phyloP scores from a whole-genome alignment of 1,139 yeast genomes.

The Candida tunisiensis region DNA sequence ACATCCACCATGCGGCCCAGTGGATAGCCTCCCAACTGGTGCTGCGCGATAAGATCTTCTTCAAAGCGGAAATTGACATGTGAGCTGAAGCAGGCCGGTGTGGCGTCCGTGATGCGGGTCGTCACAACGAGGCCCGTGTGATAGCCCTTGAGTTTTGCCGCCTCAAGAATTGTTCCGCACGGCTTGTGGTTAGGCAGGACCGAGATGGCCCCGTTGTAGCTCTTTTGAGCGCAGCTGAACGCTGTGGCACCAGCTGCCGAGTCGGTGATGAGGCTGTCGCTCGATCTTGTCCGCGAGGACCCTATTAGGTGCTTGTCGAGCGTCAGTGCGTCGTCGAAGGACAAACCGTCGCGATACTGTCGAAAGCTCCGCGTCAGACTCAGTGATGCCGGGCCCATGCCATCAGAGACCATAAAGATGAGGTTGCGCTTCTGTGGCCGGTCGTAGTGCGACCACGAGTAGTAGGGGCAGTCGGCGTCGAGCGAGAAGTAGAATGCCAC shows the following conservation, averaged over 20 bases:
- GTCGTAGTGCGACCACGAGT: neutral
- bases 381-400: slow-evolving; percentile 79
- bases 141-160: slow-evolving; percentile 61
- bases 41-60: slow-evolving; percentile 74
- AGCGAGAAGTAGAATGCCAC: neutral
- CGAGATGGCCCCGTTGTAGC: slow-evolving; percentile 76
- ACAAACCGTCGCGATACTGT: slow-evolving; percentile 36
- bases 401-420: slow-evolving; percentile 79
- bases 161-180: slow-evolving; percentile 73
- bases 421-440: slow-evolving; percentile 32
- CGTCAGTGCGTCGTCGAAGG: slow-evolving; percentile 33
- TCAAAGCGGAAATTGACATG: slow-evolving; percentile 59
- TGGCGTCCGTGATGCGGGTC: slow-evolving; percentile 70
- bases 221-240: slow-evolving; percentile 59
- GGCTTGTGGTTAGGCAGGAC: slow-evolving; percentile 46
- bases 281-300: slow-evolving; percentile 60
- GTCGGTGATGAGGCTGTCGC: slow-evolving; percentile 59
- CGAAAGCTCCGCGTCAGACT: slow-evolving; percentile 57
- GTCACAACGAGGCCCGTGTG: slow-evolving; percentile 77
- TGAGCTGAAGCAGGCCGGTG: slow-evolving; percentile 76
- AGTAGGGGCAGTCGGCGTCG: neutral
- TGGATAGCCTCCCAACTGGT: slow-evolving; percentile 64
- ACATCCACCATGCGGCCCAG: slow-evolving; percentile 66
- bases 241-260: slow-evolving; percentile 96
- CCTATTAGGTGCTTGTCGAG: slow-evolving; percentile 61